These are phyloP conservation scores for Hypomontagnella submonticulosa DNA, from an alignment of 495 filamentous ascomycete species.

Conservation along the genomic window DNA sequence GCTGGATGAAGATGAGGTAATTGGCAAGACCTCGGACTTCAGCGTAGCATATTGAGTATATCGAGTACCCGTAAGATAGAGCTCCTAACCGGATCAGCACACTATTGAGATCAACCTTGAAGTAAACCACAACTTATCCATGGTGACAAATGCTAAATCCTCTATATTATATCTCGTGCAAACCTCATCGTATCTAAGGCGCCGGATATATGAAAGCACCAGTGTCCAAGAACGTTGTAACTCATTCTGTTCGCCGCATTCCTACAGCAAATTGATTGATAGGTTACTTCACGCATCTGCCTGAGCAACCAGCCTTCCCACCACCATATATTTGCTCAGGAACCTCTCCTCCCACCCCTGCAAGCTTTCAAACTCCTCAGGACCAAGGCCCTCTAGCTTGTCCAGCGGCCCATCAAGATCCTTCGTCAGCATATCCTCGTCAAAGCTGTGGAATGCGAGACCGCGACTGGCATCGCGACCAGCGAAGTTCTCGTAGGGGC, in stretches of 20 bases:
- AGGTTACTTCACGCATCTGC: slow-evolving; percentile 47
- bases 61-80: not conserved
- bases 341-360: slow-evolving; percentile 94
- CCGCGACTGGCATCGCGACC: slow-evolving; percentile 94
- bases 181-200: not conserved
- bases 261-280: not conserved
- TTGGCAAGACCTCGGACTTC: too few species aligned
- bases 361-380: slow-evolving; percentile 84
- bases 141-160: not conserved
- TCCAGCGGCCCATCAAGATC: slow-evolving; percentile 89
- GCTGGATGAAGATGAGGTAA: too few species aligned
- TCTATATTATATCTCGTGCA: slow-evolving; percentile 1
- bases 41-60: too few species aligned
- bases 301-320: slow-evolving; percentile 81
- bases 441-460: slow-evolving; percentile 91
- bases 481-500: slow-evolving; percentile 93
- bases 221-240: not conserved
- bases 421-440: slow-evolving; percentile 95
- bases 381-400: slow-evolving; percentile 75
- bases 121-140: too few species aligned
- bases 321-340: slow-evolving; percentile 90
- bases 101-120: not conserved
- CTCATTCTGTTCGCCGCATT: not conserved
- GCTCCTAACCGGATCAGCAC: slow-evolving; percentile 1
- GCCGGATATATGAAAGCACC: not conserved